These are phyloP conservation scores for Apiospora kogelbergensis DNA, from an alignment of 2,329 filamentous ascomycete species.

Conservation along the genomic window DNA sequence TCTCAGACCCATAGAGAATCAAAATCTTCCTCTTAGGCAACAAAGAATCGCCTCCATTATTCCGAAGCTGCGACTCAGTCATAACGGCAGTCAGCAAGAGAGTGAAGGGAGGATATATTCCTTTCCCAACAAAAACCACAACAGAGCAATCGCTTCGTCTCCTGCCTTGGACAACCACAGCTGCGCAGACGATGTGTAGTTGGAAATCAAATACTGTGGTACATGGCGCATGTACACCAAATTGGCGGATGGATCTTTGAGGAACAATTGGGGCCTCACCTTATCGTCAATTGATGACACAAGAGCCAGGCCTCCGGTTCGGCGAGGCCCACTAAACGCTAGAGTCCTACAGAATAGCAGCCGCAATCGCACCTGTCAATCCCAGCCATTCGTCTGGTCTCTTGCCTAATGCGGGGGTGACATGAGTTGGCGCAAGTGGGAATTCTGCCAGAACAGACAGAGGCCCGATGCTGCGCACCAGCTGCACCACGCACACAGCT, in stretches of 20 bases:
- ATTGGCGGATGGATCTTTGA: no score
- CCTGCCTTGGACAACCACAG: neutral
- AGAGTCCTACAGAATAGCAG: neutral
- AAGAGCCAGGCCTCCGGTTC: neutral
- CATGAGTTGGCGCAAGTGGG: neutral
- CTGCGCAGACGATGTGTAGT: neutral
- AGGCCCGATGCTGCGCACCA: neutral
- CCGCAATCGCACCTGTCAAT: constrained; percentile 3
- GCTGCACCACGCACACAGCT: neutral
- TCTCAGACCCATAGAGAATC: constrained; percentile 91
- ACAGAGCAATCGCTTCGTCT: neutral
- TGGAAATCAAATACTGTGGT: neutral
- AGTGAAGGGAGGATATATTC: neutral
- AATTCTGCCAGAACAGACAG: neutral
- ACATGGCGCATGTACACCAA: no score
- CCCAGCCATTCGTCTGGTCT: constrained; percentile 3
- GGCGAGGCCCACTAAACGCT: neutral
- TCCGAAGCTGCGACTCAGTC: neutral
- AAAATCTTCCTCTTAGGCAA: constrained; percentile 49
- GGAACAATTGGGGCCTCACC: no score
- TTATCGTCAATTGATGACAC: no score
- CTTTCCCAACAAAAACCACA: neutral
- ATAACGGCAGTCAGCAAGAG: neutral
- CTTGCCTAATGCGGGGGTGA: neutral
- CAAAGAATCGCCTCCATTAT: constrained; percentile 22